These are phyloP conservation scores for Psophocarpus tetragonolobus DNA, from an alignment of 306 rosid species.

Conservation along the genomic window DNA sequence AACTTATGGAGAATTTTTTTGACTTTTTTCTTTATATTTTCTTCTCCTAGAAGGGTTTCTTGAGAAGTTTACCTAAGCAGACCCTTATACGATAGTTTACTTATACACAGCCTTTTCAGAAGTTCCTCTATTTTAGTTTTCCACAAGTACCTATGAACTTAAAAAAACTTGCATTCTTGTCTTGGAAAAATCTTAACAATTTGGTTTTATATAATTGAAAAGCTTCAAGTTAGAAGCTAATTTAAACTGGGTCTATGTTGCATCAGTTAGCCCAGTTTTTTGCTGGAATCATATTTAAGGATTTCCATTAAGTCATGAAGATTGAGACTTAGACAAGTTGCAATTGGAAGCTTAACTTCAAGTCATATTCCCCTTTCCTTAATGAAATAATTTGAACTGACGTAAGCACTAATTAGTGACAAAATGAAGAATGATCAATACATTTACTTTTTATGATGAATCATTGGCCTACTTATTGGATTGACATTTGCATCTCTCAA, in stretches of 20 bases:
- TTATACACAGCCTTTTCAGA: background rate
- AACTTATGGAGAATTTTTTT: no score
- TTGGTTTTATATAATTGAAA: background rate
- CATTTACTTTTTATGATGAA: slow-evolving; percentile 1
- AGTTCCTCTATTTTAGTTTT: background rate
- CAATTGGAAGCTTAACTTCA: slow-evolving; percentile 15
- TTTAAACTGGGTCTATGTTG: background rate
- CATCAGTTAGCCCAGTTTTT: background rate
- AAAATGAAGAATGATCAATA: background rate
- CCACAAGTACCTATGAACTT: background rate
- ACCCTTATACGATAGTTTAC: no score
- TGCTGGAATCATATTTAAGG: slow-evolving; percentile 10
- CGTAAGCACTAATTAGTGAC: background rate
- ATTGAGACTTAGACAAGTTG: background rate
- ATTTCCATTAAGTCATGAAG: background rate
- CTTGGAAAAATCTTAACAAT: background rate
- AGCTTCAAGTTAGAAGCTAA: background rate
- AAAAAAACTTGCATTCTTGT: background rate
- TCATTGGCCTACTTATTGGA: slow-evolving; percentile 13
- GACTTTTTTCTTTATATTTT: no score
- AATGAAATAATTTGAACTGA: slow-evolving; percentile 12
- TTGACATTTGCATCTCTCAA: background rate
- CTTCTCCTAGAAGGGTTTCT: no score
- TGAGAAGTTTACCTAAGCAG: no score
- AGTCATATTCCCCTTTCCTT: slow-evolving; percentile 1